Evolutionary conservation across 495 filamentous ascomycete genomes (phyloP).

Genomic region (Paragyromitra xinjiangensis): DNA sequence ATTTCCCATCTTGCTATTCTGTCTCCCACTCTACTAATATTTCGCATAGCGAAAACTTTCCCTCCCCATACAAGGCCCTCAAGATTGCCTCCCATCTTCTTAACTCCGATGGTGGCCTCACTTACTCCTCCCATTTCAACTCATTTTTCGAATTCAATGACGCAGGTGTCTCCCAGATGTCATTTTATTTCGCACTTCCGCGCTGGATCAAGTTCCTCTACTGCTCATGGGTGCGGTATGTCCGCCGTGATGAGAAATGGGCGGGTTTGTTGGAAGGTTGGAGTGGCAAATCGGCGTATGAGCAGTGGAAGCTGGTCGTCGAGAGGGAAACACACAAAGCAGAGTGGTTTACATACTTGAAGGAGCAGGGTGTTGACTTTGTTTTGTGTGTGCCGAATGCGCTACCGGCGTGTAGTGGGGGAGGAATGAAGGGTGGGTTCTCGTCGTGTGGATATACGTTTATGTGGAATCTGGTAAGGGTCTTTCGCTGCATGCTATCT

Average conservation of each 20-base stretch:
- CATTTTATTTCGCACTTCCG: constrained; percentile 75
- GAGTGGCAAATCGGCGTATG: constrained; percentile 72
- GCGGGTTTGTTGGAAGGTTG: constrained; percentile 78
- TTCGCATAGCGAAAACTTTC: constrained; percentile 5
- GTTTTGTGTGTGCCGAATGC: constrained; percentile 87
- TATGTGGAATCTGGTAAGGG: constrained; percentile 81
- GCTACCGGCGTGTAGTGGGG: constrained; percentile 86
- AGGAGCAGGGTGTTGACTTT: constrained; percentile 74
- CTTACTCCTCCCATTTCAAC: constrained; percentile 66
- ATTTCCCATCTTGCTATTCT: constrained; percentile 65
- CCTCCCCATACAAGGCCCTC: constrained; percentile 72
- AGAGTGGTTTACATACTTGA: constrained; percentile 85
- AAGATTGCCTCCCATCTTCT: constrained; percentile 83
- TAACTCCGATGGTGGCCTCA: constrained; percentile 85
- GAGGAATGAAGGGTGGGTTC: constrained; percentile 85
- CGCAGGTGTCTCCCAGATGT: constrained; percentile 77
- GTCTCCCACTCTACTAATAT: neutral
- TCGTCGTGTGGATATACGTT: constrained; percentile 95
- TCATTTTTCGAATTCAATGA: constrained; percentile 87
- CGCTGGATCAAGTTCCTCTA: constrained; percentile 82
- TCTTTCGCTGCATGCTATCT: neutral
- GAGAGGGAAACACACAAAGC: constrained; percentile 79
- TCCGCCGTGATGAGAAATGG: constrained; percentile 77
- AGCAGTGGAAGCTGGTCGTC: constrained; percentile 83
- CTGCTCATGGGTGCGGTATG: constrained; percentile 86